Base-by-base conservation (phyloP, 441 rosid genomes). In the Erodium moschatum region DNA sequence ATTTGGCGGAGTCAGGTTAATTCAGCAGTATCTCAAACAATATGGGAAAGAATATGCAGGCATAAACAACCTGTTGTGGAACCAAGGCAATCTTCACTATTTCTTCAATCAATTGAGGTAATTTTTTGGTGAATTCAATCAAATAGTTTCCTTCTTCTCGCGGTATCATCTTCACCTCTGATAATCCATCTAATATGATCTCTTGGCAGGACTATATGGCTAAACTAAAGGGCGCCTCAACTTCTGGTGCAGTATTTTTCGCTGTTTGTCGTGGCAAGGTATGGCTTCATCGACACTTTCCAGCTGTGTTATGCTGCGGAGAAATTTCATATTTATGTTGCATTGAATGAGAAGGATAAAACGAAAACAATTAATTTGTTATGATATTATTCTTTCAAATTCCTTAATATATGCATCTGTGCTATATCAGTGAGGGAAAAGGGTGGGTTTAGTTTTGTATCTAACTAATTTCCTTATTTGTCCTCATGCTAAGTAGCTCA, bases 221-320 rank as follows among this genome's bases (percentile, higher is more conserved):
- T 15, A 94, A 91, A 79, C 75, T 94, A 83, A 87, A 84, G 79
- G 97, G 90, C 78, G 74, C 83, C 69, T 85, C 90, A 72, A 78
- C 78, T 72, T 84, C 85, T 16, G 97, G 99, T 75, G 97, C 94
- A 38, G 75, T 94, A 69, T 91, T 94, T 85, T 94, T 94, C 74
- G 97, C 99, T 63, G 97, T 94, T 78, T 94, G 97, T 72, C 97
- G 97, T 31, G 99, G 99, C 70, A 94, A 94, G 97, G 99, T 94
- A 79, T 73, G 77, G 54, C 73, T 67, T 74, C 65, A 27, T 73
- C 44, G 48, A 33, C 29, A 67, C n/a, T 29, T 77, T 31, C 65
- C 24, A 35, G 20, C 63, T 42, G 16, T 56, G 9, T 16, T 66
- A 54, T 63, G 35, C 68, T 68, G 33, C 12, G 40, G 15, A 29